Percentiles rank a stretch among this genome's conserved stretches.
Conservation (phyloP, 179 eudicot species). For the Actinidia arguta region DNA sequence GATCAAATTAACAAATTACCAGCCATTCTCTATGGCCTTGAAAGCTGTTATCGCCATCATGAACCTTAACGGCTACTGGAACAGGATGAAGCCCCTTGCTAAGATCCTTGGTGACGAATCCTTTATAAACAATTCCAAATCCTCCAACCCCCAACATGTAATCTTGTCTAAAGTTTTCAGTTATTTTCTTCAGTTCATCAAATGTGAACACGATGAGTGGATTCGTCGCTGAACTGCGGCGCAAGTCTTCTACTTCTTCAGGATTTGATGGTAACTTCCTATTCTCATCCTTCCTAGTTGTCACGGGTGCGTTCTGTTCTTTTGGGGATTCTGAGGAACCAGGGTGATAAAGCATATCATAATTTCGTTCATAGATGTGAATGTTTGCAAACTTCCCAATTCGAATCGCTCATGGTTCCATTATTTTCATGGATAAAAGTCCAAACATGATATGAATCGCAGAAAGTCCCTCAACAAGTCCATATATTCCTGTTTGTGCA, state of each 20-base stretch:
- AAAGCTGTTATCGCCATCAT: constrained; percentile 81
- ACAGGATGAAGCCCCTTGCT: constrained; percentile 49
- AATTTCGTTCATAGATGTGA: background rate
- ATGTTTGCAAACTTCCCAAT: background rate
- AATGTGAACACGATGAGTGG: constrained; percentile 69
- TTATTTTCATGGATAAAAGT: background rate
- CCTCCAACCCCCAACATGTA: constrained; percentile 89
- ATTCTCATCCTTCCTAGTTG: constrained; percentile 36
- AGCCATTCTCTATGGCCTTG: constrained; percentile 99
- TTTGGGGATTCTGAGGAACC: constrained; percentile 49
- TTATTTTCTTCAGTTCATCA: constrained; percentile 65
- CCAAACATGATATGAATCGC: background rate
- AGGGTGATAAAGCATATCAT: background rate
- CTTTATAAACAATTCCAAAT: constrained; percentile 89
- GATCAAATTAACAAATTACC: constrained; percentile 39
- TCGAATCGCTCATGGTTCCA: too few relatives aligned
- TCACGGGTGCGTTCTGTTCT: constrained; percentile 35
- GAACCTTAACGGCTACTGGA: constrained; percentile 93
- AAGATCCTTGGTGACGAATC: constrained; percentile 54
- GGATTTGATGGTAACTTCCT: constrained; percentile 79
- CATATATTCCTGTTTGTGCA: background rate
- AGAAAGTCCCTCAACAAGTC: background rate
- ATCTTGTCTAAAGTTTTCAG: constrained; percentile 76
- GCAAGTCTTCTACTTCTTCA: constrained; percentile 83
- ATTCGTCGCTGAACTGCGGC: constrained; percentile 64